Evolutionary conservation across 2,329 filamentous ascomycete genomes (phyloP), one percentile per base, ranked within the genome.

Genomic region (Emydomyces testavorans): DNA sequence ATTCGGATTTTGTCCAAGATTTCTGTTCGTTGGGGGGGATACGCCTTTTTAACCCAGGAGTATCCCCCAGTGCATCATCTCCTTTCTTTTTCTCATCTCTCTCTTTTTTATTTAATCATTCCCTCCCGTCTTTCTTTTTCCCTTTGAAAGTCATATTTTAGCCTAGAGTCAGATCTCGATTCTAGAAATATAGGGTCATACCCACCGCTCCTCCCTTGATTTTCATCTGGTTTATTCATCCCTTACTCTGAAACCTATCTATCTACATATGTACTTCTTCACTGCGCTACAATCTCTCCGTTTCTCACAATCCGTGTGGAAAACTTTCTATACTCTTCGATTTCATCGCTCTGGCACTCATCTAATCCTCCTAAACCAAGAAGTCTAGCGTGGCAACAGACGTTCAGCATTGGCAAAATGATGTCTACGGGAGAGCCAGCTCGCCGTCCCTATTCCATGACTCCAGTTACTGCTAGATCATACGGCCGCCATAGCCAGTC

Each of bases 361-460:
- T 23, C 21, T 13, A 6, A 23, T 28, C n/a, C 13, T 23, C 10
- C 35, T 13, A 13, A 23, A 6, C 26, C 26, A 6, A 11, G 26
- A 28, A 28, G 6, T 11, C 26, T 28, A 28, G 26, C 11, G 32
- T 15, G 13, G 32, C 11, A 23, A 20, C 37, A 36, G 42, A 45
- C 28, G 32, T 32, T 18, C 34, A 7, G 15, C 18, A 8, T 16
- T n/a, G 4, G 48, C 56, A 62, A 47, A 54, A 69, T 70, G 67
- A 58, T 70, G 49, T 69, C 65, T 39, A 60, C 65, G 49, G 65
- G 67, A 49, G 61, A 65, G 56, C 49, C 51, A 23, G 36, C 51
- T 21, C 50, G 48, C 34, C 40, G 46, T 34, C 38, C 39, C 10
- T 40, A 52, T 48, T 41, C 52, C 21, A 40, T 48, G 45, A 28